These are phyloP conservation scores for Tremellales sp. DNA, from an alignment of 1,284 basidiomycete genomes.

Conservation along the genomic window DNA sequence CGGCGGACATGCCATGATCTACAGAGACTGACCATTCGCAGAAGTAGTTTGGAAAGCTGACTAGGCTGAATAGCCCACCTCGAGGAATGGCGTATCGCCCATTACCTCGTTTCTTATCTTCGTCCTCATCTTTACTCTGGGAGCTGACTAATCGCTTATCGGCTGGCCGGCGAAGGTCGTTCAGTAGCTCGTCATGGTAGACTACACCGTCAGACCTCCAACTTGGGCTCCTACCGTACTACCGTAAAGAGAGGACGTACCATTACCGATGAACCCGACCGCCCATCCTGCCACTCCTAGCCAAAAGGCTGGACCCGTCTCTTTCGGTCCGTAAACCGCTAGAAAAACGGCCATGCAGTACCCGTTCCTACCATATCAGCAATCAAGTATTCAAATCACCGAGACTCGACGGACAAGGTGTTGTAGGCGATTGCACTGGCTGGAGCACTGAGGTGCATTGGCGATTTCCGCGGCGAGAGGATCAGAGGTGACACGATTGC, in stretches of 20 bases:
- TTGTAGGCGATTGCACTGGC: conserved; percentile 65
- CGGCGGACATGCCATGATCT: background rate
- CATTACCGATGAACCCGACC: conserved; percentile 68
- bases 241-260: conserved; percentile 18
- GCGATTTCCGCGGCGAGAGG: conserved; percentile 73
- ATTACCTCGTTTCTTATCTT: conserved; percentile 35
- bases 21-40: conserved; percentile 62
- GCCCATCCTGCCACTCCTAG: conserved; percentile 64
- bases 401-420: conserved; percentile 58
- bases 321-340: conserved; percentile 32
- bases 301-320: conserved; percentile 54
- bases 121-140: conserved; percentile 19
- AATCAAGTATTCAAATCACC: conserved; percentile 3
- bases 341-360: conserved; percentile 25
- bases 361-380: conserved; percentile 21
- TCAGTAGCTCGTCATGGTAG: conserved; percentile 80
- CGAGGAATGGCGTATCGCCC: conserved; percentile 69
- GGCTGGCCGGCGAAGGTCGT: conserved; percentile 59
- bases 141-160: conserved; percentile 18
- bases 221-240: background rate
- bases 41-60: conserved; percentile 91
- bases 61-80: conserved; percentile 69
- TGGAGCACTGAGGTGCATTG: conserved; percentile 66
- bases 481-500: conserved; percentile 71
- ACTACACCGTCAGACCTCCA: conserved; percentile 48